Percentiles rank a stretch among this genome's conserved stretches.
Conservation (phyloP, 495 filamentous ascomycete species). For the Neohortaea acidophila region DNA sequence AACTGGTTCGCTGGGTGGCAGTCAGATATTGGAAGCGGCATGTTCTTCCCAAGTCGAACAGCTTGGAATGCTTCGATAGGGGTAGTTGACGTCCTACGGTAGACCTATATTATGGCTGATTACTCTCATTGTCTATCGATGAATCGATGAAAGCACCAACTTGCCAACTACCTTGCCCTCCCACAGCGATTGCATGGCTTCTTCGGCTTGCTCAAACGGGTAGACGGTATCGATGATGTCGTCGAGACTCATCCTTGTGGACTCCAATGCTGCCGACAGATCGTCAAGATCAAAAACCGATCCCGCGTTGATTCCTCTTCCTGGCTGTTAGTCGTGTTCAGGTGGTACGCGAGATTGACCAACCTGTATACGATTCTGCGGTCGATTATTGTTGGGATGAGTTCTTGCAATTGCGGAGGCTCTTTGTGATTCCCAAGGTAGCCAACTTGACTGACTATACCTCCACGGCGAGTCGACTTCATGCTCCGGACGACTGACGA, state of each 20-base stretch:
- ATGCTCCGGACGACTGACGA: slow-evolving; percentile 26
- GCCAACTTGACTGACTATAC: slow-evolving; percentile 30
- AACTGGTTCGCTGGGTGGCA: slow-evolving; percentile 64
- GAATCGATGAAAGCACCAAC: too few relatives aligned
- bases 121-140: too few relatives aligned
- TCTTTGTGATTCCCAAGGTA: slow-evolving; percentile 25
- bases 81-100: too few relatives aligned
- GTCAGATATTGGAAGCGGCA: slow-evolving; percentile 61
- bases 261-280: slow-evolving; percentile 21
- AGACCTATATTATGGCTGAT: too few relatives aligned
- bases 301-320: slow-evolving; percentile 29
- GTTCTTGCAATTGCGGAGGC: slow-evolving; percentile 17
- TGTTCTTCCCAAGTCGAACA: too few relatives aligned
- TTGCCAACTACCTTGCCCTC: slow-evolving; percentile 29
- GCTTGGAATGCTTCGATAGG: too few relatives aligned
- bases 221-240: slow-evolving; percentile 26
- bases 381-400: slow-evolving; percentile 26
- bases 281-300: slow-evolving; percentile 29
- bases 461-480: slow-evolving; percentile 25
- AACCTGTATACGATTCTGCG: slow-evolving; percentile 23
- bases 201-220: slow-evolving; percentile 26
- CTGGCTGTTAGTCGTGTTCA: not conserved
- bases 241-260: slow-evolving; percentile 19
- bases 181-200: slow-evolving; percentile 28
- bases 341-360: too few relatives aligned